Evolutionary conservation across 1,284 basidiomycete genomes (phyloP).

Genomic region (Ganoderma lucidum): DNA sequence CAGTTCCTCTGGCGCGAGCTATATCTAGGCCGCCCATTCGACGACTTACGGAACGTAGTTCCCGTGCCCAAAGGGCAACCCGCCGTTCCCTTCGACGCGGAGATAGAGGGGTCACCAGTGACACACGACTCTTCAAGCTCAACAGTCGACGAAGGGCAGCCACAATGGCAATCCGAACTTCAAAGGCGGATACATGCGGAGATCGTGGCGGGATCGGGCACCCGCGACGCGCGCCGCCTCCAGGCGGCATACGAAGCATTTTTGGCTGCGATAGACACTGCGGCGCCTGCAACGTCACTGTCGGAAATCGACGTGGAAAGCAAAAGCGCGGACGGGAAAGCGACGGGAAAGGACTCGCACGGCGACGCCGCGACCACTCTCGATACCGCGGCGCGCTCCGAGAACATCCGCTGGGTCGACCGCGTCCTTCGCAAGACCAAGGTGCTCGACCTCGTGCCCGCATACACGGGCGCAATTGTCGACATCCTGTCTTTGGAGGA

Average conservation of each 20-base stretch:
- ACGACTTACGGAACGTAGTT: conserved; percentile 57
- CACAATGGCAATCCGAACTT: conserved; percentile 41
- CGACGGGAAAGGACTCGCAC: not conserved
- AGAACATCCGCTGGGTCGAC: conserved; percentile 35
- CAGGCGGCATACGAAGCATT: conserved; percentile 51
- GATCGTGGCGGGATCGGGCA: conserved; percentile 32
- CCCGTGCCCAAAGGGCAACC: conserved; percentile 10
- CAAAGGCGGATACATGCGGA: conserved; percentile 43
- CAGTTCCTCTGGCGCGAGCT: conserved; percentile 71
- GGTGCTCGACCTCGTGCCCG: conserved; percentile 19
- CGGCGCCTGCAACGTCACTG: conserved; percentile 37
- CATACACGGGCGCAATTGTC: conserved; percentile 6
- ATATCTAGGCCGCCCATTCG: conserved; percentile 63
- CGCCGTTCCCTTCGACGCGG: not conserved
- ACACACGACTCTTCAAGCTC: not conserved
- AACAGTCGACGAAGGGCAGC: not conserved
- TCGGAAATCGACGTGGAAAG: conserved; percentile 13
- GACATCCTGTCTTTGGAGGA: conserved; percentile 4
- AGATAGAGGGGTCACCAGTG: not conserved
- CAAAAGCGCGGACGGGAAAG: not conserved
- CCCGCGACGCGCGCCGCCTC: conserved; percentile 40
- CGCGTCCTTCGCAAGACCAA: conserved; percentile 27
- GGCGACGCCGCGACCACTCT: not conserved
- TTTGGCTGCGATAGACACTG: conserved; percentile 51
- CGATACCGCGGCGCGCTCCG: conserved; percentile 21